Evolutionary conservation across 345 rosid species (phyloP), one percentile per base, ranked within the genome.

Genomic region (Cochlearia excelsa): DNA sequence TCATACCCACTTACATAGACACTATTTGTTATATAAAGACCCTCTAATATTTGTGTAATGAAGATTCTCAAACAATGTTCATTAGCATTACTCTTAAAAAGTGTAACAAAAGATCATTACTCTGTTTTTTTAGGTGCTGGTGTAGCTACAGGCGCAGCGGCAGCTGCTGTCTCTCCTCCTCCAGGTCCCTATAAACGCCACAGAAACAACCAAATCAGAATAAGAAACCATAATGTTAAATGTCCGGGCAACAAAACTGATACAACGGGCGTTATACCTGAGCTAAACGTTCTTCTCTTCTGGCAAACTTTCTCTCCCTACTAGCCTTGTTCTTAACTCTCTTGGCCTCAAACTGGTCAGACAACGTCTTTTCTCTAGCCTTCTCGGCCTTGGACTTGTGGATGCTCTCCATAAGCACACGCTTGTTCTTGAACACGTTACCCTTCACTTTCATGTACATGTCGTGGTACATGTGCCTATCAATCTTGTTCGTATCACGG

Each of bases 371-470:
- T 29, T 86, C 88, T 75, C 86, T 84, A 0, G 81, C 82, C 74
- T 84, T 80, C 66, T 86, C 90, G 46, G 83, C 82, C 83, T 84
- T 84, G 3, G 79, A 71, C 57, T 86, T 86, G 83, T 86, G 88
- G 51, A 84, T 86, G 43, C 84, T 77, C 74, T 86, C 90, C 95
- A 84, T 86, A 38, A 86, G 81, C 44, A 86, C 90, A 39, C 90
- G 64, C 75, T 84, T 86, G 77, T 84, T 86, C 82, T 84, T 86
- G 47, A 84, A 84, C 28, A 82, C 87, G 49, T 83, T 84, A 72
- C 90, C 90, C 62, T 86, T 86, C 51, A 80, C 87, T 72, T 76
- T 82, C 95, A 82, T 84, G 84, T 86, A 84, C 95, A 86, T 86
- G 48, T 86, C 90, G 61, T 86, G 94, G 77, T 82, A 84, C 84